Evolutionary conservation across 1,139 yeast species (phyloP), one percentile per base, ranked within the genome.

Genomic region (Taphrina confusa): DNA sequence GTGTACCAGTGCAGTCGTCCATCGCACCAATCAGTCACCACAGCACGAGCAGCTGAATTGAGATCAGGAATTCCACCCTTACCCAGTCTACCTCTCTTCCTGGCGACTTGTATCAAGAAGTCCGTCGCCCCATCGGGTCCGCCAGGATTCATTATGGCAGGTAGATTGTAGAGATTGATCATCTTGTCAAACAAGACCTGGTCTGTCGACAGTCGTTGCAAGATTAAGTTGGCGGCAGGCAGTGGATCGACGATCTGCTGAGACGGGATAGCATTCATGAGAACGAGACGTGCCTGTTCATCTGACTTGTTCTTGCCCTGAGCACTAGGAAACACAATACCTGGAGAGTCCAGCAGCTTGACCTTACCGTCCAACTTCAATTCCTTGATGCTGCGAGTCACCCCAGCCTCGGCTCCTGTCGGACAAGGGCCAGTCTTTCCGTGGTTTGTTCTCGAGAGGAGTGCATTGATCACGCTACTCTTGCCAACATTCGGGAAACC

Each of bases 401-500:
- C 92, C 72, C 98, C 98, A 2, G 99, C 97, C 75, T 87, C 94
- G 69, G 95, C 94, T 49, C 98, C 99, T 33, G 88, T 95, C 12
- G 98, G 97, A 72, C 98, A 92, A 9, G 92, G 94, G 25, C 79
- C 76, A 45, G 80, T 79, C 62, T 71, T 70, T 11, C 62, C 63
- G 12, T 77, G 75, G 57, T 92, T 90, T 70, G 88, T 94, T 74
- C 95, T 84, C 60, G 87, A 80, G 9, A 95, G 84, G 65, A 92
- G 78, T 2, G 96, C 88, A 72, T 92, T 92, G 70, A 92, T 92
- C 61, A 94, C 87, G 12, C 97, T 90, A 0, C 97, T 90, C 72
- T 92, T 92, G 67, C 98, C 98, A 39, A 85, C 91, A 68, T 92
- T 92, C 51, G 97, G 97, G 72, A 90, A 91, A 30, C 97, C 97